Percentiles rank a stretch among this genome's conserved stretches.
phyloP scores from a whole-genome alignment of 257 asterid genomes.

The Solanum raphanifolium region DNA sequence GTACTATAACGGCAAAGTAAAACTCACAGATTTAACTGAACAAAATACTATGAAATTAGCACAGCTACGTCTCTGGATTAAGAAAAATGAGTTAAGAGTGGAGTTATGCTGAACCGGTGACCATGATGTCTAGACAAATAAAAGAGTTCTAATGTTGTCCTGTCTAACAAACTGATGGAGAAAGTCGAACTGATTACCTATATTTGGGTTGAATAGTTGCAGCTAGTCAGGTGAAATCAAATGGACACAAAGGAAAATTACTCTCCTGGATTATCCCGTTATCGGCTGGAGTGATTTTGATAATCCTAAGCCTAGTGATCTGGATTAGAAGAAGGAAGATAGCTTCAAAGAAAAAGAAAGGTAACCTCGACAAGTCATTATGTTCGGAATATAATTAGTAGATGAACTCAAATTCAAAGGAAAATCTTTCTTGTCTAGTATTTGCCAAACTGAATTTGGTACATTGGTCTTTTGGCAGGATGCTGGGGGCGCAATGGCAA shows the following conservation, averaged over 20 bases:
- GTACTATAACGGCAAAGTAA: background rate
- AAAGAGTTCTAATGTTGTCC: background rate
- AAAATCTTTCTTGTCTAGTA: background rate
- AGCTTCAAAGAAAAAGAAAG: background rate
- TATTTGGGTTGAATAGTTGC: background rate
- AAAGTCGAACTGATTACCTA: background rate
- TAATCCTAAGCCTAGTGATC: background rate
- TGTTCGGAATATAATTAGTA: background rate
- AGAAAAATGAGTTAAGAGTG: background rate
- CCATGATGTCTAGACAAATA: background rate
- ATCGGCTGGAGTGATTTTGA: background rate
- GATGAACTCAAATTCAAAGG: background rate
- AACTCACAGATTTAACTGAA: background rate
- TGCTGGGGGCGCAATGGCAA: background rate
- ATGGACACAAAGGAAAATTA: background rate
- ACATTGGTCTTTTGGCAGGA: background rate
- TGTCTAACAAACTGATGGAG: background rate
- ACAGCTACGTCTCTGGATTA: background rate
- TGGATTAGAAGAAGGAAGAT: background rate
- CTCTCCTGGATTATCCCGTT: background rate
- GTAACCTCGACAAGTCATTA: background rate
- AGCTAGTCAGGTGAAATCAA: background rate
- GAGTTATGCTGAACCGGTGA: background rate
- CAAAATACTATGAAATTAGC: background rate
- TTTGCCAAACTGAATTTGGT: background rate